These are phyloP conservation scores for Clarkia xantiana DNA, from an alignment of 345 rosid species.

Conservation along the genomic window DNA sequence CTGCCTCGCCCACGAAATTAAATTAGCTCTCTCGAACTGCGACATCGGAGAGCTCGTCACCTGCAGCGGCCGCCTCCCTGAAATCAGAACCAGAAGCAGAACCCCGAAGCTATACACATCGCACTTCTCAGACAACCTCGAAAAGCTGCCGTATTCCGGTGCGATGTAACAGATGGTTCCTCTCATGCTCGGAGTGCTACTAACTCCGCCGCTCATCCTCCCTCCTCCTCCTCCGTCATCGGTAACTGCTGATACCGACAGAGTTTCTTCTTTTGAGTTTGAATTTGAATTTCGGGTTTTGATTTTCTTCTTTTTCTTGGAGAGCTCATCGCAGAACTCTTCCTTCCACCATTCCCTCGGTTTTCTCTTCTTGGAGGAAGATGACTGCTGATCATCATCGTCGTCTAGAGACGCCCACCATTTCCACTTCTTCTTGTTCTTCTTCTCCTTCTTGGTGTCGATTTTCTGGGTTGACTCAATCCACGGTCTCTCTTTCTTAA, in stretches of 20 bases:
- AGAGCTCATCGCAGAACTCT: conserved; percentile 68
- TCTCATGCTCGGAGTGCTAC: conserved; percentile 94
- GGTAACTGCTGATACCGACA: conserved; percentile 12
- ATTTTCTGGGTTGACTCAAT: conserved; percentile 18
- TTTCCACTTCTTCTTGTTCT: conserved; percentile 40
- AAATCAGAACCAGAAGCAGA: conserved; percentile 52
- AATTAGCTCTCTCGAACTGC: conserved; percentile 73
- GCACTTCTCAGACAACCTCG: conserved; percentile 57
- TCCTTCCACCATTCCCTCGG: conserved; percentile 98
- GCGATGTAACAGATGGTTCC: conserved; percentile 87
- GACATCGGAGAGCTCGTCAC: conserved; percentile 60
- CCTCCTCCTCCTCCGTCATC: conserved; percentile 25
- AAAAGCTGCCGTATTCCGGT: conserved; percentile 67
- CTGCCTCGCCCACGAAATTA: conserved; percentile 78
- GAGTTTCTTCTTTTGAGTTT: conserved; percentile 15
- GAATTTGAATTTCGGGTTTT: neutral
- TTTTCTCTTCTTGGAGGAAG: conserved; percentile 43
- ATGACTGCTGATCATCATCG: conserved; percentile 30
- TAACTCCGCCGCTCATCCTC: conserved; percentile 56
- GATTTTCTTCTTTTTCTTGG: conserved; percentile 37
- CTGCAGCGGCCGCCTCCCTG: conserved; percentile 81
- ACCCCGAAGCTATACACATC: conserved; percentile 91
- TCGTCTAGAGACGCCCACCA: conserved; percentile 87
- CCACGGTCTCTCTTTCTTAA: conserved; percentile 81
- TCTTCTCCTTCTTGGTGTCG: conserved; percentile 38